Conservation (phyloP, 768 basidiomycete species). For the Tremella yokohamensis region DNA sequence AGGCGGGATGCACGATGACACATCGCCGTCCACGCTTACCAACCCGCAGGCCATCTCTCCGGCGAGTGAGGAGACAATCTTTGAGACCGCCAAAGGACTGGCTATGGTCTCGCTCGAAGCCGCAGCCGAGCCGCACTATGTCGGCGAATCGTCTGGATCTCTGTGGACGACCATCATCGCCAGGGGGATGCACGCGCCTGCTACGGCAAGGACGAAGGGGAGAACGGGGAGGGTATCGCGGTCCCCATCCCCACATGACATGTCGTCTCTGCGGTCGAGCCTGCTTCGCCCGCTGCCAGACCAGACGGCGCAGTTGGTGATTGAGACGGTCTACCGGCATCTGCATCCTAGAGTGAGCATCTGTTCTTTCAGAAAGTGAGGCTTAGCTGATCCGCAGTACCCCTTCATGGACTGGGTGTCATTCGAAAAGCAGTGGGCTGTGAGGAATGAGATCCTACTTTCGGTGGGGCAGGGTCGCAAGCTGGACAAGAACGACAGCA, state of each 20-base stretch:
- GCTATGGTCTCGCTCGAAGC: slow-evolving; percentile 30
- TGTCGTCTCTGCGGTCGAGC: slow-evolving; percentile 5
- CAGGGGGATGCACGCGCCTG: slow-evolving; percentile 8
- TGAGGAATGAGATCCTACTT: slow-evolving; percentile 10
- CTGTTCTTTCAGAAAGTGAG: neutral
- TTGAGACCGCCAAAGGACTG: slow-evolving; percentile 17
- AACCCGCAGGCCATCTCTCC: too few relatives aligned
- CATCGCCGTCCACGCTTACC: too few relatives aligned
- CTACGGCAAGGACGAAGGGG: neutral
- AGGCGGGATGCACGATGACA: too few relatives aligned
- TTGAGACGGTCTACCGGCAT: slow-evolving; percentile 11
- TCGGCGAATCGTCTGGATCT: slow-evolving; percentile 23
- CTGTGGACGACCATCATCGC: slow-evolving; percentile 16
- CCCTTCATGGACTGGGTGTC: slow-evolving; percentile 28
- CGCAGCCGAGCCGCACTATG: slow-evolving; percentile 29
- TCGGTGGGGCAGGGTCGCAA: slow-evolving; percentile 6
- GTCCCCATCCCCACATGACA: slow-evolving; percentile 3
- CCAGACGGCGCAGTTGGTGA: neutral
- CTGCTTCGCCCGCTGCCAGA: slow-evolving; percentile 2
- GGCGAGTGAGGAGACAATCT: too few relatives aligned
- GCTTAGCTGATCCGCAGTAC: slow-evolving; percentile 11
- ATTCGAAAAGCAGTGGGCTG: slow-evolving; percentile 22
- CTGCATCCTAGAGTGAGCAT: slow-evolving; percentile 11
- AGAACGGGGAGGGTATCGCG: neutral
- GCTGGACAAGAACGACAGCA: slow-evolving; percentile 10